phyloP scores from a whole-genome alignment of 306 rosid genomes.

The Abrus pulchellus region DNA sequence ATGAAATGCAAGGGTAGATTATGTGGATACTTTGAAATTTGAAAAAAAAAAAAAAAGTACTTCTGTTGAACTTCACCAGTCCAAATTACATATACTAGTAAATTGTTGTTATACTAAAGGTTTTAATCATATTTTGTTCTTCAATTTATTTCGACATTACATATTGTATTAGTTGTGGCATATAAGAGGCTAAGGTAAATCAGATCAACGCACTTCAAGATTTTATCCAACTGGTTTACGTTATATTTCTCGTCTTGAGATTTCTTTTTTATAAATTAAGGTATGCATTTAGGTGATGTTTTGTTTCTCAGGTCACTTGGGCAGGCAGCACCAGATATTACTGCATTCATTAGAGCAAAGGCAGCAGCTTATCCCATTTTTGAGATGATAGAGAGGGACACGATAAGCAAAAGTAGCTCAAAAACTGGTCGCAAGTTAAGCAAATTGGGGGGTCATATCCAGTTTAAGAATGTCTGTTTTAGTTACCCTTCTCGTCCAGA shows the following conservation, averaged over 20 bases:
- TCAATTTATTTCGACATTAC: neutral
- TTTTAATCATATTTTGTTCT: neutral
- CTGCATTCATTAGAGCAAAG: constrained; percentile 88
- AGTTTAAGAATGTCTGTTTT: constrained; percentile 76
- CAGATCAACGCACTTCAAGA: neutral
- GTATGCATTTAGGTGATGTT: constrained; percentile 18
- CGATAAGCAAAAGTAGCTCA: constrained; percentile 65
- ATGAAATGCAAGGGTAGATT: neutral
- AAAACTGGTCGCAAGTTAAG: constrained; percentile 63
- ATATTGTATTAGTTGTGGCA: constrained; percentile 1
- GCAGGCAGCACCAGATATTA: constrained; percentile 90
- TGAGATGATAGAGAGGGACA: constrained; percentile 92
- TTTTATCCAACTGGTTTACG: neutral
- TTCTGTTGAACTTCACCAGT: neutral
- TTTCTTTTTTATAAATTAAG: constrained; percentile 12
- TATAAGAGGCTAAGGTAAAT: neutral
- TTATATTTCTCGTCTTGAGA: constrained; percentile 11
- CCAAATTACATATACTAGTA: neutral
- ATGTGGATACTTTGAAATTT: neutral
- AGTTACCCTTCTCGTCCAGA: constrained; percentile 92
- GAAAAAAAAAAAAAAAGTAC: no score
- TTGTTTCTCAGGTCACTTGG: constrained; percentile 81
- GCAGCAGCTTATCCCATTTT: constrained; percentile 96
- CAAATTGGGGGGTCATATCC: constrained; percentile 82
- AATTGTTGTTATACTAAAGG: neutral